phyloP scores from a whole-genome alignment of 352 stramenopile genomes.

The Globisporangium acanthophoron region DNA sequence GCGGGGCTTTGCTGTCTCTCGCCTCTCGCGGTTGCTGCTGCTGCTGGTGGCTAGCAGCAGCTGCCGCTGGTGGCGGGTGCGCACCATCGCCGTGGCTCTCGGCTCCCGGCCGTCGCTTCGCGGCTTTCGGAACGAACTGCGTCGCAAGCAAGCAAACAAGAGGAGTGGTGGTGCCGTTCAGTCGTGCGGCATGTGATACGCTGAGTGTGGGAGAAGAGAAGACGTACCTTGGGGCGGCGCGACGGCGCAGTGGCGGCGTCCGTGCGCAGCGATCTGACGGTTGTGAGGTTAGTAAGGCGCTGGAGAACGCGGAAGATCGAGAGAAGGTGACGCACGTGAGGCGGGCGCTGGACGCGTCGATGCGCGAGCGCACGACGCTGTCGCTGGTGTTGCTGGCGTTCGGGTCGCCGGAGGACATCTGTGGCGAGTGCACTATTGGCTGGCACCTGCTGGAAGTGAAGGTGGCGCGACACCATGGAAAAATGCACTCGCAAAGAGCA shows the following conservation, averaged over 20 bases:
- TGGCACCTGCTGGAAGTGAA: too few relatives aligned
- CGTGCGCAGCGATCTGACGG: slow-evolving; percentile 49
- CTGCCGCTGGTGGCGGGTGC: not conserved
- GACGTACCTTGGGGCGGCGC: slow-evolving; percentile 46
- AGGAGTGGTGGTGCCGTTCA: not conserved
- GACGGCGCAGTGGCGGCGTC: slow-evolving; percentile 24
- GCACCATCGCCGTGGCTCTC: slow-evolving; percentile 19
- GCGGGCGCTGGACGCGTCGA: slow-evolving; percentile 60
- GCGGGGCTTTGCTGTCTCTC: slow-evolving; percentile 29
- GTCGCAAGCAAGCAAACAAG: not conserved
- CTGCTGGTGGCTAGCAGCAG: not conserved
- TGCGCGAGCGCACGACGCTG: slow-evolving; percentile 49
- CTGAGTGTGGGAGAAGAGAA: not conserved
- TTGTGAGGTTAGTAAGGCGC: not conserved
- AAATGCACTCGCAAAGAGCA: too few relatives aligned
- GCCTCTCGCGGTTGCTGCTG: slow-evolving; percentile 3
- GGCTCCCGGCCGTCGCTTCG: slow-evolving; percentile 37
- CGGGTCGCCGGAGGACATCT: not conserved
- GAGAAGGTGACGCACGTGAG: slow-evolving; percentile 41
- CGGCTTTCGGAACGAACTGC: slow-evolving; percentile 74
- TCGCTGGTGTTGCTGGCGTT: slow-evolving; percentile 28
- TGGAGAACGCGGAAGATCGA: not conserved
- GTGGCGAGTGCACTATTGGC: too few relatives aligned
- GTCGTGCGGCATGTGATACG: not conserved
- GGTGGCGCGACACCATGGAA: too few relatives aligned